Conservation (phyloP, 1,139 yeast genomes). For the Pichia sp. region DNA sequence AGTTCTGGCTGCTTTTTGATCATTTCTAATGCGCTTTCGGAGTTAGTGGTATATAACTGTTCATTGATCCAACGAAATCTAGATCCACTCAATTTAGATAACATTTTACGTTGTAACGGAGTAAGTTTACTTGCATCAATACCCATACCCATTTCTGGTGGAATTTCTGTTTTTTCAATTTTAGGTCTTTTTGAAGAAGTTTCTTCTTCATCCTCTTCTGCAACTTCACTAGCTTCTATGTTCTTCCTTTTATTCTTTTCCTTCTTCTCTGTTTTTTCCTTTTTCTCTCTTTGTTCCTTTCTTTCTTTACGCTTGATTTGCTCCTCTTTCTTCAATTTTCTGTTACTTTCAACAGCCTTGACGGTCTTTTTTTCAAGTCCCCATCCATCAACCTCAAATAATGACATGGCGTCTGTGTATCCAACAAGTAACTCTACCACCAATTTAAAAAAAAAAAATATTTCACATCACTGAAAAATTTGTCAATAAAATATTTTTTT, state of each 20-base stretch:
- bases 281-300: conserved; percentile 1
- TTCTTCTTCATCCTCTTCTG: conserved; percentile 1
- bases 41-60: conserved; percentile 77
- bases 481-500: too few species aligned
- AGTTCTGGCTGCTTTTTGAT: conserved; percentile 77
- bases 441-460: too few species aligned
- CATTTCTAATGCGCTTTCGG: conserved; percentile 66
- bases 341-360: conserved; percentile 8
- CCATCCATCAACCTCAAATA: conserved; percentile 83
- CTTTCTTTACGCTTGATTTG: conserved; percentile 5
- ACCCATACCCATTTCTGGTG: conserved; percentile 14
- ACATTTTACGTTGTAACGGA: conserved; percentile 91
- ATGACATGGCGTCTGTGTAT: conserved; percentile 37
- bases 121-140: conserved; percentile 46
- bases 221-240: conserved; percentile 3
- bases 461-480: too few species aligned
- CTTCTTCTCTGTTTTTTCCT: neutral
- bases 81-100: conserved; percentile 89
- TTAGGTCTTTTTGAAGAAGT: conserved; percentile 1
- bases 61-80: conserved; percentile 97
- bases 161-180: conserved; percentile 8
- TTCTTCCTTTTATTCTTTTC: conserved; percentile 9
- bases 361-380: conserved; percentile 49
- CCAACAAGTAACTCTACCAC: too few species aligned
- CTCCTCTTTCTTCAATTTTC: conserved; percentile 5